Conservation (phyloP, 108 stramenopile species). For the Cylindrotheca fusiformis region DNA sequence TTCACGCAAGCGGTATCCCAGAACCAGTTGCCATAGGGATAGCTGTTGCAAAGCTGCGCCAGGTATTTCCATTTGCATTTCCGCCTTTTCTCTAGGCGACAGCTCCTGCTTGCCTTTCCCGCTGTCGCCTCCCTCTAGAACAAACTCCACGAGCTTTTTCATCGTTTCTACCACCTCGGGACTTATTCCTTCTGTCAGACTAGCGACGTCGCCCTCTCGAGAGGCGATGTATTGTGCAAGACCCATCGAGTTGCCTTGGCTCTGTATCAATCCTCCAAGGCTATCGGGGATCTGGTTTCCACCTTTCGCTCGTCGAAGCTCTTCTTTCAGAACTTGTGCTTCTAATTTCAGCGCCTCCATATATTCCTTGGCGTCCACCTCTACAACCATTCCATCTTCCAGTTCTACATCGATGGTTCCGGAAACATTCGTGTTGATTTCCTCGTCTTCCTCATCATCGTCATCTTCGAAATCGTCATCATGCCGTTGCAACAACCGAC, state of each 20-base stretch:
- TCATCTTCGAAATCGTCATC: constrained; percentile 18
- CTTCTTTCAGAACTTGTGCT: constrained; percentile 68
- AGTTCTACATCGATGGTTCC: constrained; percentile 76
- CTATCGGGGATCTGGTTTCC: constrained; percentile 1
- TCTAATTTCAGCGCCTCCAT: constrained; percentile 75
- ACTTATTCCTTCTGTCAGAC: constrained; percentile 73
- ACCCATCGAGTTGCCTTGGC: constrained; percentile 21
- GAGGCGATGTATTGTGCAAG: constrained; percentile 80
- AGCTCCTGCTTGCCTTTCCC: constrained; percentile 19
- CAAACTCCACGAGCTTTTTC: constrained; percentile 84
- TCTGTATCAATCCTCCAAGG: constrained; percentile 1
- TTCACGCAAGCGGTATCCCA: constrained; percentile 88
- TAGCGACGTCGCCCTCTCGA: constrained; percentile 73
- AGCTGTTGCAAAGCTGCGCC: constrained; percentile 83
- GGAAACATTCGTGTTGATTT: constrained; percentile 22
- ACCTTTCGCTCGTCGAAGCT: constrained; percentile 54
- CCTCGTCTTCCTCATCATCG: constrained; percentile 47
- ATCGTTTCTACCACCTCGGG: constrained; percentile 88
- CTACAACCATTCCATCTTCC: constrained; percentile 70
- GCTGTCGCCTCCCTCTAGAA: constrained; percentile 70
- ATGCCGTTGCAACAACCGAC: constrained; percentile 15
- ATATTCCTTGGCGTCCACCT: constrained; percentile 87
- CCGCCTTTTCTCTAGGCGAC: constrained; percentile 23
- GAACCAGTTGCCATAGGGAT: constrained; percentile 87
- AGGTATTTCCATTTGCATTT: constrained; percentile 82